Conservation (phyloP, 192 early-diverging fungal genomes). For the Coemansia sp. region DNA sequence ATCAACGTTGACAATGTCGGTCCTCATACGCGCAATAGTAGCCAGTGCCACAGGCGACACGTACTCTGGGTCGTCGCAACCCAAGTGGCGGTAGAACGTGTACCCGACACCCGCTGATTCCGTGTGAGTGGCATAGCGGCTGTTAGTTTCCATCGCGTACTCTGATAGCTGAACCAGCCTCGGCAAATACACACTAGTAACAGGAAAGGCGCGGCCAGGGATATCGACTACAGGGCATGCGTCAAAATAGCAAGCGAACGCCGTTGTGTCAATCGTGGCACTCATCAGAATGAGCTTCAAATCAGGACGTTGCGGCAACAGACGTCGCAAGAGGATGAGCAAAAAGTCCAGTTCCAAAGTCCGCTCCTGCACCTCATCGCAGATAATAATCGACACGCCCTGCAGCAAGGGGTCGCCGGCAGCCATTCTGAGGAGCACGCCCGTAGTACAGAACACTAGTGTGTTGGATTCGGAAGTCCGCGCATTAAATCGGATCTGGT, state of each 20-base stretch:
- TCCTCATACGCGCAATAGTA: slow-evolving; percentile 41
- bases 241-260: slow-evolving; percentile 81
- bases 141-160: slow-evolving; percentile 12
- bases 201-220: slow-evolving; percentile 73
- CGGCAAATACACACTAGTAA: slow-evolving; percentile 58
- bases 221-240: slow-evolving; percentile 64
- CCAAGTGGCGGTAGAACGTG: not conserved
- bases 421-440: slow-evolving; percentile 64
- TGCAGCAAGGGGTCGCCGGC: slow-evolving; percentile 32
- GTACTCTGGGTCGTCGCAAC: not conserved
- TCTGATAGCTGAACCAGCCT: slow-evolving; percentile 19
- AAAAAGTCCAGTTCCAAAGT: slow-evolving; percentile 79
- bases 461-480: slow-evolving; percentile 59
- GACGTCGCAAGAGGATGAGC: slow-evolving; percentile 73
- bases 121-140: not conserved
- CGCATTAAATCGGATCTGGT: slow-evolving; percentile 66
- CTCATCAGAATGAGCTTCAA: slow-evolving; percentile 86
- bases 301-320: slow-evolving; percentile 60
- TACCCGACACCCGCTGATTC: not conserved
- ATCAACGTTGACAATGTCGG: slow-evolving; percentile 61
- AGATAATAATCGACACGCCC: slow-evolving; percentile 59
- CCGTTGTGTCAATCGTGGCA: slow-evolving; percentile 82
- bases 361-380: slow-evolving; percentile 91
- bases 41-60: slow-evolving; percentile 14
- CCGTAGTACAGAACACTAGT: slow-evolving; percentile 67